Percentiles rank a stretch among this genome's conserved stretches.
Evolutionary conservation across 2,329 filamentous ascomycete genomes (phyloP).

Genomic region (Pseudonectria foliicola): DNA sequence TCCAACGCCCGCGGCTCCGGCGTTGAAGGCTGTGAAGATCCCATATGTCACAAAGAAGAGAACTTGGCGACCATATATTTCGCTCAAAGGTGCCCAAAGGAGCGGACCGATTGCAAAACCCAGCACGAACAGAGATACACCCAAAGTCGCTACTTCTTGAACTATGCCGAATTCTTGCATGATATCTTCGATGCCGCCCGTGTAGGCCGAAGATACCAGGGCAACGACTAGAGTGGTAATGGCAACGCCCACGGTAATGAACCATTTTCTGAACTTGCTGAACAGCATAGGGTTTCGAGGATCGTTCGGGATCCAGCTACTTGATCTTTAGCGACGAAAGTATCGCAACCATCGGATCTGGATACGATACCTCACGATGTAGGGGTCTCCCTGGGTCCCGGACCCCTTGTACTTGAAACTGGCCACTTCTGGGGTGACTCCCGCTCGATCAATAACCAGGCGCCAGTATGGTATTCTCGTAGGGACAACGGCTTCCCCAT

Average conservation of each 20-base stretch:
- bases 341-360: no score
- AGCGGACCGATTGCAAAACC: constrained; percentile 54
- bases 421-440: constrained; percentile 48
- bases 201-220: constrained; percentile 60
- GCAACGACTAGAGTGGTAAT: constrained; percentile 61
- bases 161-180: constrained; percentile 44
- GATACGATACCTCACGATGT: constrained; percentile 46
- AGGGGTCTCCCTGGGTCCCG: constrained; percentile 60
- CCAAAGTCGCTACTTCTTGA: constrained; percentile 48
- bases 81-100: constrained; percentile 57
- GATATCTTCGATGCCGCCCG: constrained; percentile 46
- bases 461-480: constrained; percentile 32
- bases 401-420: constrained; percentile 47
- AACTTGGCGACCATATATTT: constrained; percentile 52
- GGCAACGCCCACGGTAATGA: constrained; percentile 53
- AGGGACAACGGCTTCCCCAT: no score
- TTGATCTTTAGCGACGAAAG: no score
- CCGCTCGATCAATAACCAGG: constrained; percentile 48
- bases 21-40: constrained; percentile 52
- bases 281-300: constrained; percentile 59
- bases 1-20: constrained; percentile 45
- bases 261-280: constrained; percentile 51
- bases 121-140: constrained; percentile 56
- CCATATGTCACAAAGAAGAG: constrained; percentile 52
- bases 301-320: constrained; percentile 49